Evolutionary conservation across 768 basidiomycete species (phyloP), one percentile per base, ranked within the genome.

Genomic region (Tulasnella sp.): DNA sequence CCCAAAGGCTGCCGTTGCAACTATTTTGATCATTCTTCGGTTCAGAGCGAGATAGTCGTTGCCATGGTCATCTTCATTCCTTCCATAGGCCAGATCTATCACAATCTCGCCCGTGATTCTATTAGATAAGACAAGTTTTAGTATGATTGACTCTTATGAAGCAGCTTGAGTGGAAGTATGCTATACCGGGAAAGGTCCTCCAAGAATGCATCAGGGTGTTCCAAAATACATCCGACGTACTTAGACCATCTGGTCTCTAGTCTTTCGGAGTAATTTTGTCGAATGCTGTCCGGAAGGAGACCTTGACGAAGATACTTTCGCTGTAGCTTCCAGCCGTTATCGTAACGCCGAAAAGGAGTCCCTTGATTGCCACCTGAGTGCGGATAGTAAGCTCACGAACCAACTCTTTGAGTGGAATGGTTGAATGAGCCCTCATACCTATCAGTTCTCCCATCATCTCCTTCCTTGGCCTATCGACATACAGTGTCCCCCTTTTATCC

Each of bases 381-480:
- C n/a, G n/a, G n/a, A n/a, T n/a, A n/a, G n/a, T n/a, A n/a, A n/a
- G n/a, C n/a, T n/a, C n/a, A n/a, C n/a, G n/a, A n/a, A n/a, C n/a
- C n/a, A n/a, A n/a, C n/a, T n/a, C n/a, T n/a, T n/a, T n/a, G n/a
- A n/a, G 42, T 44, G n/a, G 12, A 12, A n/a, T 12, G n/a, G 42
- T 12, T 12, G n/a, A 12, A n/a, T n/a, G n/a, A n/a, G n/a, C n/a
- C n/a, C n/a, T n/a, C n/a, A n/a, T 1, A 59, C 52, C 52, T 2
- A 22, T 59, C 8, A 59, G 5, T 29, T 59, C 52, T 9, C 52
- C 52, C n/a, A 29, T 29, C 41, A 75, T 74, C 26, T 69, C 63
- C 75, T 75, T 65, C 19, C 64, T 69, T 40, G 75, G 75, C 14
- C 75, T 42, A n/a, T 73, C 74, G n/a, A 65, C 47, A 69, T 75